These are phyloP conservation scores for Pouteria glomerata DNA, from an alignment of 148 eudicot species.

Conservation along the genomic window DNA sequence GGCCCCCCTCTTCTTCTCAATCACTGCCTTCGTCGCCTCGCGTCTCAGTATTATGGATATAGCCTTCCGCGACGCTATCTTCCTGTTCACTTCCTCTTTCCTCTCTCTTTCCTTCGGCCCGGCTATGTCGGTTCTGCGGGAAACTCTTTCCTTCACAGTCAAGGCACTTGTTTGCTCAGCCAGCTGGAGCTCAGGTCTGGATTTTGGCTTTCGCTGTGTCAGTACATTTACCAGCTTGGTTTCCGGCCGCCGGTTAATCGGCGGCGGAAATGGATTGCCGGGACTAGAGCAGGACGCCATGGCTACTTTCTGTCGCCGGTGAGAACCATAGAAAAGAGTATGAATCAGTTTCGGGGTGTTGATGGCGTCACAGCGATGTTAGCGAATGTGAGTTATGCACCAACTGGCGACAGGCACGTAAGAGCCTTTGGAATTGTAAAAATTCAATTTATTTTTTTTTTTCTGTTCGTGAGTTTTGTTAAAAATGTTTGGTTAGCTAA, in stretches of 20 bases:
- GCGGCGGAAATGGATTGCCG: slow-evolving; percentile 34
- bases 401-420: too few relatives aligned
- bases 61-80: slow-evolving; percentile 76
- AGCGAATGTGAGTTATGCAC: too few relatives aligned
- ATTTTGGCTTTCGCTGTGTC: slow-evolving; percentile 9
- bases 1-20: slow-evolving; percentile 75
- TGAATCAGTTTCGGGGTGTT: too few relatives aligned
- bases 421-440: too few relatives aligned
- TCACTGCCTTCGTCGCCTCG: slow-evolving; percentile 87
- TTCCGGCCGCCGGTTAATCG: slow-evolving; percentile 24
- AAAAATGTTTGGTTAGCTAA: too few relatives aligned
- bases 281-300: slow-evolving; percentile 55
- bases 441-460: too few relatives aligned
- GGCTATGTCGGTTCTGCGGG: slow-evolving; percentile 5
- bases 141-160: not conserved
- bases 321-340: too few relatives aligned
- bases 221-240: slow-evolving; percentile 17
- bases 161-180: not conserved
- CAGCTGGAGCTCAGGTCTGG: slow-evolving; percentile 2
- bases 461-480: too few relatives aligned
- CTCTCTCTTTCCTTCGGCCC: slow-evolving; percentile 50
- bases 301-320: not conserved
- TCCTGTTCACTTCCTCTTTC: slow-evolving; percentile 53
- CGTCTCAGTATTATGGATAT: slow-evolving; percentile 73
- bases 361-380: too few relatives aligned